Base-by-base conservation (phyloP, 192 early-diverging fungal genomes). In the Entophlyctis luteolus region DNA sequence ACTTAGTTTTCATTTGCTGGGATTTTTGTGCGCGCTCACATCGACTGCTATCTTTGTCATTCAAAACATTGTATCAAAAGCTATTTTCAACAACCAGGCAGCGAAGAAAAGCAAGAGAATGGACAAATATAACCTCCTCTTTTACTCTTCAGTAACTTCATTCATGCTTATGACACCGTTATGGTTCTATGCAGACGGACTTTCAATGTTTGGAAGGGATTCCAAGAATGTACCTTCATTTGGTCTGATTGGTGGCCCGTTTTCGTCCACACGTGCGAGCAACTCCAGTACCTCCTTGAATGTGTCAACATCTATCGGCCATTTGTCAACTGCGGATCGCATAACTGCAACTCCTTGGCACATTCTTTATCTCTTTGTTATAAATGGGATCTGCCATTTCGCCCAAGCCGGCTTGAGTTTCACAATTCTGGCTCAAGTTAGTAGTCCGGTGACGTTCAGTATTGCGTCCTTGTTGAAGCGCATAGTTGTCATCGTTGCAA, bases 11-110 rank as follows among this genome's bases (percentile, higher is more conserved):
- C 87, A 88, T 70, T 45, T 83, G 14, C 71, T 91, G 27, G 93
- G 93, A 1, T 81, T 93, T 28, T 29, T 87, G 6, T 92, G 84
- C 75, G 88, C 93, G 0, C 71, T 93, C 12, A 77, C 77, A 1
- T 91, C 91, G 0, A 89, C 84, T 28, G 53, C 92, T 52, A 86
- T 92, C 35, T 95, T 93, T 78, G 93, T 93, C 3, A 76, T 84
- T 3, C 93, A 95, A 72, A 94, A 93, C 66, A 89, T 95, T 59
- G 88, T 90, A 32, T 89, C 86, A 37, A 95, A 95, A 59, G 85
- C 85, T 54, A 75, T 93, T 28, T 81, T 94, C 56, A 55, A 82
- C 79, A 46, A 75, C 72, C 50, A 75, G 32, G 47, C 37, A 14
- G 49, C 48, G 8, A 73, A 59, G 29, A 56, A 42, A 20, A 20